phyloP scores from a whole-genome alignment of 768 basidiomycete species.

The Mrakia gelida region DNA sequence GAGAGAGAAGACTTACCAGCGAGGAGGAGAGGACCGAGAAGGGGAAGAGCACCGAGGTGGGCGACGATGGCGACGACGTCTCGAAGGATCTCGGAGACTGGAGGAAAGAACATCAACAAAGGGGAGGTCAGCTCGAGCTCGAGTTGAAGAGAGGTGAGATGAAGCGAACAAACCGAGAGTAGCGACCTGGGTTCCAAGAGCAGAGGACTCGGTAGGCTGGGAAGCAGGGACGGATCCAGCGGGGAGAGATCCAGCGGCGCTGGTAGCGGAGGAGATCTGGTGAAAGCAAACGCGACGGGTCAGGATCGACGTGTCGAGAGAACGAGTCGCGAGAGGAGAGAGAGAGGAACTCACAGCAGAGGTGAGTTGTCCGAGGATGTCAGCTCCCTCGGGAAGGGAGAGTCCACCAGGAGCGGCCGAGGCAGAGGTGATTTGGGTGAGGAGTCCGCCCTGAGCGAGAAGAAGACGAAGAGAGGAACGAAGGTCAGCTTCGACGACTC shows the following conservation, averaged over 20 bases:
- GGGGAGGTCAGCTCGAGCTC: not conserved
- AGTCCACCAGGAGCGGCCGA: not conserved
- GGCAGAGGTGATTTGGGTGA: not conserved
- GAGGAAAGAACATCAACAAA: not conserved
- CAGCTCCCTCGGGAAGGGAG: not conserved
- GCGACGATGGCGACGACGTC: slow-evolving; percentile 7
- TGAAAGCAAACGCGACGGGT: not conserved
- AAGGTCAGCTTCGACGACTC: not conserved
- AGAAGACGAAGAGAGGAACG: not conserved
- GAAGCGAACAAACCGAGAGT: not conserved
- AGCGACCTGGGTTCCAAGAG: not conserved
- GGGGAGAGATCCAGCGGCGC: not conserved
- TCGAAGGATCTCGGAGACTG: slow-evolving; percentile 9
- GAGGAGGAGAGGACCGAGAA: not conserved
- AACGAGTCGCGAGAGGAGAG: not conserved
- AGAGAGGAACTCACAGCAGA: not conserved
- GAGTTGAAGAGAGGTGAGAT: not conserved
- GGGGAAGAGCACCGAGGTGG: not conserved
- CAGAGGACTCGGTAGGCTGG: not conserved
- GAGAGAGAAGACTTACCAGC: not conserved
- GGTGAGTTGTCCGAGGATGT: not conserved
- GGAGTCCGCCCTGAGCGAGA: not conserved
- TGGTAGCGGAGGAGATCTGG: not conserved
- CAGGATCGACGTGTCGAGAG: not conserved
- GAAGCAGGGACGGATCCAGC: not conserved